phyloP scores from a whole-genome alignment of 2,329 filamentous ascomycete species.

The Sporothrix phasma region DNA sequence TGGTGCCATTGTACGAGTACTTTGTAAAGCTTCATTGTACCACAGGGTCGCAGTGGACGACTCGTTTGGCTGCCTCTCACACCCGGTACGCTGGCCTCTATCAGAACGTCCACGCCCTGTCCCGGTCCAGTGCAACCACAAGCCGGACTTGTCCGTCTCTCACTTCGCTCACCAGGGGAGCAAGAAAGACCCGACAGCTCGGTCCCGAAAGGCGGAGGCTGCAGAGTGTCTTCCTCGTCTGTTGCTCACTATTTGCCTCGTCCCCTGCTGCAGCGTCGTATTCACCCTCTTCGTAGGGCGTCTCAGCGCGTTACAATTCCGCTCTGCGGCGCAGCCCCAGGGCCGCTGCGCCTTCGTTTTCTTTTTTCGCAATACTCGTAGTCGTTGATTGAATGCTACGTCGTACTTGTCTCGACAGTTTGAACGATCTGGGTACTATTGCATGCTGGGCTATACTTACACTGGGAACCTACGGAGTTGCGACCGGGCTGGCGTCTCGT shows the following conservation, averaged over 20 bases:
- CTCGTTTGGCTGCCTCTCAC: not conserved
- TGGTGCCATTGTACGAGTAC: not conserved
- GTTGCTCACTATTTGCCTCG: not conserved
- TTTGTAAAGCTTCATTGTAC: not conserved
- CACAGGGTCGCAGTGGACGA: not conserved
- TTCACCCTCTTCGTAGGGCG: not conserved
- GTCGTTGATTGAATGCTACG: not conserved
- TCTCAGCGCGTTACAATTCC: not conserved
- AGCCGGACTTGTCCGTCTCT: not conserved
- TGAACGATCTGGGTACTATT: too few species aligned
- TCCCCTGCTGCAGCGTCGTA: not conserved
- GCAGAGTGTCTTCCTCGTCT: not conserved
- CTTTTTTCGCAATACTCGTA: not conserved
- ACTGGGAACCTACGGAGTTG: not conserved
- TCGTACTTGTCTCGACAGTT: not conserved
- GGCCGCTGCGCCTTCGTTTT: not conserved
- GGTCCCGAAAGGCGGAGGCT: slow-evolving; percentile 7
- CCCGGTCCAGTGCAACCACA: not conserved
- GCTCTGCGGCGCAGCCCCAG: not conserved
- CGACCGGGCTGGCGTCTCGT: not conserved
- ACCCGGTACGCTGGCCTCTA: not conserved
- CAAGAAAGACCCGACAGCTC: slow-evolving; percentile 10
- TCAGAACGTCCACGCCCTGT: not conserved
- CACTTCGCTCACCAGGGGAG: not conserved
- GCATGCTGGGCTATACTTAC: not conserved